Base-by-base conservation (phyloP, 768 basidiomycete species). In the Podaxis mareebaensis region DNA sequence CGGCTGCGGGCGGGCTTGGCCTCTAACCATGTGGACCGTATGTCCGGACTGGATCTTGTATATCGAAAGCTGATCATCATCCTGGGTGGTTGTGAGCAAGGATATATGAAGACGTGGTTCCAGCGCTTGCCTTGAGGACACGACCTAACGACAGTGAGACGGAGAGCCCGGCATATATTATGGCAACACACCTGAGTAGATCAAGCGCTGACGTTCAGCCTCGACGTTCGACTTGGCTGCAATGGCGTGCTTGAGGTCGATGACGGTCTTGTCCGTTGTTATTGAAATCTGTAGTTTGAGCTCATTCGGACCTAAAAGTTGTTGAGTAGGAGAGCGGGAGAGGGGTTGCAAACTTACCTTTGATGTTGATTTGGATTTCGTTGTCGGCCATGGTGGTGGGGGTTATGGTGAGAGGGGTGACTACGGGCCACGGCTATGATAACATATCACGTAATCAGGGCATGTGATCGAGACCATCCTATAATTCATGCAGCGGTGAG, bases 11-110 rank as follows among this genome's bases (percentile, higher is more conserved):
- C 89, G 83, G 1, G 88, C 81, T 10, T 85, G 87, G 24, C 93
- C 92, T 73, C 96, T 96, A 69, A 95, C 95, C 92, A 95, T 94
- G 73, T 95, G 95, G 46, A 96, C 87, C 0, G 94, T 95, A 72
- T 97, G 92, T 3, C 85, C 82, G 0, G 90, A 85, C 70, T 93
- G 91, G 63, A 97, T 95, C 81, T 97, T 96, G 84, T 97, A 97
- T 7, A 81, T 80, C 1, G 90, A 87, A 10, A 97, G 79, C 12
- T 74, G 70, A 69, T 98, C 95, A 55, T 96, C 94, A 67, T 94
- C 93, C 89, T 94, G 69, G 13, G 28, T 20, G 22, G 24, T 26
- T 44, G 36, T 40, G 3, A 46, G 52, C 13, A 56, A 46, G 20
- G 58, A 11, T 59, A 33, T 51, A 48, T 46, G 46, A 36, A 26